Evolutionary conservation across 768 basidiomycete species (phyloP).

Genomic region (Mycena filopes): DNA sequence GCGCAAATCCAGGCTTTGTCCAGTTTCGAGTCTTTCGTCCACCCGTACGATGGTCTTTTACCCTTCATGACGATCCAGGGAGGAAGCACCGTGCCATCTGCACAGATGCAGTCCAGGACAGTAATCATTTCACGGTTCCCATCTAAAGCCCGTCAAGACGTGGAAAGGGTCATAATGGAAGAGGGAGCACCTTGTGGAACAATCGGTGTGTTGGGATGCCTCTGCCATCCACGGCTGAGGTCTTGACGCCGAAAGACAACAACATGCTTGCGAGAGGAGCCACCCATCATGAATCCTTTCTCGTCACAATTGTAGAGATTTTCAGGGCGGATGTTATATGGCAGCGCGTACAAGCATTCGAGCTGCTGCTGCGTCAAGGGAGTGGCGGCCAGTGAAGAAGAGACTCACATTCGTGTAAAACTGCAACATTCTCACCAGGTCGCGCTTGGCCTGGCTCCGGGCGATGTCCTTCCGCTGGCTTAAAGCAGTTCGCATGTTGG

Average conservation of each 20-base stretch:
- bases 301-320: conserved; percentile 8
- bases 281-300: conserved; percentile 7
- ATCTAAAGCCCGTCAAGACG: conserved; percentile 1
- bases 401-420: neutral
- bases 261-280: neutral
- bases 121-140: conserved; percentile 25
- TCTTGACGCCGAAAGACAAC: neutral
- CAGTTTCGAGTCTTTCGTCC: conserved; percentile 20
- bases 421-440: neutral
- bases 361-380: neutral
- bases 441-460: neutral
- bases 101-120: conserved; percentile 17
- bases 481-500: neutral
- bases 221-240: neutral
- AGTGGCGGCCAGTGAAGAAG: neutral
- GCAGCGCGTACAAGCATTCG: neutral
- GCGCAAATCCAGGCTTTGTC: conserved; percentile 14
- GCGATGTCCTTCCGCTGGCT: neutral
- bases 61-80: conserved; percentile 21
- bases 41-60: conserved; percentile 11
- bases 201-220: neutral
- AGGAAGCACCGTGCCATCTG: conserved; percentile 1
- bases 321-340: conserved; percentile 3
- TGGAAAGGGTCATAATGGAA: too few relatives aligned
- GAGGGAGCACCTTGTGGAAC: neutral